Evolutionary conservation across 1,284 basidiomycete genomes (phyloP).

Genomic region (Mrakiaceae sp.): DNA sequence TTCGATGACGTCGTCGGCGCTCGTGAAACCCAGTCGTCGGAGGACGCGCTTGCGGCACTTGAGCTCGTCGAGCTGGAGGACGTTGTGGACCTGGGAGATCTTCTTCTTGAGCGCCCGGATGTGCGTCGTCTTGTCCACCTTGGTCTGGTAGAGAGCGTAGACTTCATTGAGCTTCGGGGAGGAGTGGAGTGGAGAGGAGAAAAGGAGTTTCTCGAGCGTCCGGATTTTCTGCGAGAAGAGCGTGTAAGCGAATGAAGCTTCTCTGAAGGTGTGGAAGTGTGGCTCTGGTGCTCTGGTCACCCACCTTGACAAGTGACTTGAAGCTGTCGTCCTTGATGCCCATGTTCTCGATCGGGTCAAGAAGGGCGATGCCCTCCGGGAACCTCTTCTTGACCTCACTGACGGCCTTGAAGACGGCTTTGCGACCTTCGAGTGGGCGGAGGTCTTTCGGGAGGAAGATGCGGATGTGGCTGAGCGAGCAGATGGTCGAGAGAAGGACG

Average conservation of each 20-base stretch:
- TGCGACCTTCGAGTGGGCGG: constrained; percentile 58
- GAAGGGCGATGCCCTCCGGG: constrained; percentile 69
- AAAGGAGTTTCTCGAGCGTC: constrained; percentile 70
- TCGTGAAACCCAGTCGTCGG: constrained; percentile 82
- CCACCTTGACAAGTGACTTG: constrained; percentile 66
- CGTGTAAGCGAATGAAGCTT: too few species aligned
- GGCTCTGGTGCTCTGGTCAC: constrained; percentile 11
- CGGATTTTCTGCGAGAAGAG: constrained; percentile 61
- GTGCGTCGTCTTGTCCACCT: constrained; percentile 57
- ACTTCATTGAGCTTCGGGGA: constrained; percentile 63
- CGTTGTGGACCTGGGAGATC: constrained; percentile 79
- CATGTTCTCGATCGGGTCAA: constrained; percentile 95
- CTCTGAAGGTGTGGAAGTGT: too few species aligned
- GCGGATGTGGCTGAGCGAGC: constrained; percentile 76
- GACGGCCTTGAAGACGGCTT: constrained; percentile 80
- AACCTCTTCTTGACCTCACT: constrained; percentile 81
- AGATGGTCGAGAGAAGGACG: constrained; percentile 74
- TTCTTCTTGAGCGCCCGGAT: constrained; percentile 70
- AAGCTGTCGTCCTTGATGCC: constrained; percentile 92
- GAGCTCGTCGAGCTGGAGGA: constrained; percentile 93
- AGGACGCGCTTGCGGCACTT: constrained; percentile 91
- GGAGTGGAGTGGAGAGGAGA: constrained; percentile 59
- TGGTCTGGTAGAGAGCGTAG: constrained; percentile 68
- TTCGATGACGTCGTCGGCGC: constrained; percentile 81
- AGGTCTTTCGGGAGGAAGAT: constrained; percentile 85